Conservation (phyloP, 208 protist species). For the Trypanosoma lewisi region DNA sequence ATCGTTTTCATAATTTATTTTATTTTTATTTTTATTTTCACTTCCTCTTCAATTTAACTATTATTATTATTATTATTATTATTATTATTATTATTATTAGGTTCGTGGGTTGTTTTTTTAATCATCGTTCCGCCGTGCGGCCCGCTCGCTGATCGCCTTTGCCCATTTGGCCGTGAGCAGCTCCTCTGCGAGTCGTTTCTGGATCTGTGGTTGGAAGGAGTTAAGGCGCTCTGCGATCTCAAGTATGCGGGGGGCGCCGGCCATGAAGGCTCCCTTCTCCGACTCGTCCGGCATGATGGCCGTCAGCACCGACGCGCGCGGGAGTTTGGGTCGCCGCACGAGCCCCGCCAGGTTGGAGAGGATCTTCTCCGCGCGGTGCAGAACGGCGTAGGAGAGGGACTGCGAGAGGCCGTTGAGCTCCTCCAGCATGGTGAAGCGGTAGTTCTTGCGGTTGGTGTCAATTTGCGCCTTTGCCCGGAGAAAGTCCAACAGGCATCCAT, state of each 20-base stretch:
- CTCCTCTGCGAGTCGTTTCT: slow-evolving; percentile 52
- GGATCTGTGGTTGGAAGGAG: slow-evolving; percentile 74
- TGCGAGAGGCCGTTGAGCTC: slow-evolving; percentile 89
- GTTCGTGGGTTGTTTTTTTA: too few species aligned
- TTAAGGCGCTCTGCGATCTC: slow-evolving; percentile 61
- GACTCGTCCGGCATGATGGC: slow-evolving; percentile 63
- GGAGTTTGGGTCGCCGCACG: slow-evolving; percentile 40
- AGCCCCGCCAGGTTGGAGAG: slow-evolving; percentile 74
- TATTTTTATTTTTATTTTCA: too few species aligned
- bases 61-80: background rate
- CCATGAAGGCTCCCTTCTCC: slow-evolving; percentile 47
- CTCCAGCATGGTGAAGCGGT: slow-evolving; percentile 82
- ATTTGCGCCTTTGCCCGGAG: slow-evolving; percentile 82
- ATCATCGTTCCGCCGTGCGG: slow-evolving; percentile 2
- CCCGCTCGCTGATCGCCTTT: slow-evolving; percentile 21
- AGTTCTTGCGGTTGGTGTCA: slow-evolving; percentile 72
- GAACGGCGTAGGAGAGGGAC: slow-evolving; percentile 78
- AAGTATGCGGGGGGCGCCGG: slow-evolving; percentile 55
- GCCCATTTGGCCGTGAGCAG: slow-evolving; percentile 23
- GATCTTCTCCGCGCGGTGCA: slow-evolving; percentile 71
- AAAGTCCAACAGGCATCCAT: slow-evolving; percentile 84
- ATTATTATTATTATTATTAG: background rate
- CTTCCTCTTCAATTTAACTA: background rate
- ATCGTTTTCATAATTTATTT: too few species aligned
- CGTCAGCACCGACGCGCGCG: slow-evolving; percentile 51